phyloP scores from a whole-genome alignment of 176 grass and related monocot genomes.

The Carex littledalei region DNA sequence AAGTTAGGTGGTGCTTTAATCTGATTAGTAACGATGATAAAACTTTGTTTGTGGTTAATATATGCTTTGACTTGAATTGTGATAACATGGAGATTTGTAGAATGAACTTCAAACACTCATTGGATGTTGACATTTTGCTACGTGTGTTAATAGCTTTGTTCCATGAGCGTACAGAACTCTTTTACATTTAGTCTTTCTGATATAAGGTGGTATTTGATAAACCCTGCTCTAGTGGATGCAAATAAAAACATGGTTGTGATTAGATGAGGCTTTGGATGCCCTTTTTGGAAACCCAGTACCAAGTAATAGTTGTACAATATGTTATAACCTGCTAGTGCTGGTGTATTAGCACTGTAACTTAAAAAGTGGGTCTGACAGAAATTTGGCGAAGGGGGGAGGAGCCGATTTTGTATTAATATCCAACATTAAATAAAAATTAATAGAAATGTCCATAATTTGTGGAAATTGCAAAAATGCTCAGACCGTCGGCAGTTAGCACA shows the following conservation, averaged over 20 bases:
- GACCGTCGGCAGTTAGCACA: too few species aligned
- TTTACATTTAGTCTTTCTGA: neutral
- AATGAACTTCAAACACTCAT: neutral
- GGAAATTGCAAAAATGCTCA: too few species aligned
- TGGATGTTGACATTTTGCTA: conserved; percentile 5
- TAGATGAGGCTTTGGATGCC: neutral
- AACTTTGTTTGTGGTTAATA: conserved; percentile 10
- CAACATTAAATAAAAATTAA: too few species aligned
- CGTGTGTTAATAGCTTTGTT: conserved; percentile 9
- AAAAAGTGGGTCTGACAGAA: neutral
- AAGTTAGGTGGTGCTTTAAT: neutral
- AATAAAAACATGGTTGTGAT: neutral
- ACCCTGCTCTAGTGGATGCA: neutral
- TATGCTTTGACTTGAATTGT: conserved; percentile 3
- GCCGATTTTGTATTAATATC: too few species aligned
- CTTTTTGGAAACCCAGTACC: neutral
- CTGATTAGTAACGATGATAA: neutral
- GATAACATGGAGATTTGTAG: conserved; percentile 15
- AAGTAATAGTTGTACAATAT: neutral
- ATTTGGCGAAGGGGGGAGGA: neutral
- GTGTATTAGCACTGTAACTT: neutral
- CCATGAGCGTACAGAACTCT: neutral
- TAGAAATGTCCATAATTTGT: too few species aligned
- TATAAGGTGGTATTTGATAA: neutral
- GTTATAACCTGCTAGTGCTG: neutral